Conservation (phyloP, 2,329 filamentous ascomycete genomes). For the Pyrenochaeta sp. region DNA sequence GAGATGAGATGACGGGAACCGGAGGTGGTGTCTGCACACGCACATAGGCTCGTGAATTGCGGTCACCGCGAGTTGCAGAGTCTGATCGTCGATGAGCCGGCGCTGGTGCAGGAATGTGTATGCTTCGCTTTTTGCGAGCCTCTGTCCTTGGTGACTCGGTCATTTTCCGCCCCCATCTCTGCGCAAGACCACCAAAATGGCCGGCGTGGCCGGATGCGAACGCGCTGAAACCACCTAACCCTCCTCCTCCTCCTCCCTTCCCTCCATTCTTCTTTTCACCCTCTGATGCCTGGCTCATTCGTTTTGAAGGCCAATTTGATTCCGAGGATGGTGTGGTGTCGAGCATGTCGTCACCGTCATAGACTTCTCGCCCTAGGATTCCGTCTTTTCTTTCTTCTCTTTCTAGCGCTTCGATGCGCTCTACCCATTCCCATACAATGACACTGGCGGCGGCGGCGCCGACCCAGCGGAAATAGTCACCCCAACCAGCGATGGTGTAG, state of each 20-base stretch:
- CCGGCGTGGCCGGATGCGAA: conserved; percentile 36
- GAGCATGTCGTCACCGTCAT: conserved; percentile 93
- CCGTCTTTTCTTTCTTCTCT: conserved; percentile 94
- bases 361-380: conserved; percentile 87
- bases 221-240: conserved; percentile 27
- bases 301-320: conserved; percentile 56
- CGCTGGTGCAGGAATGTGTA: conserved; percentile 44
- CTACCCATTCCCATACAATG: conserved; percentile 99
- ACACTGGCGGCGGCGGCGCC: conserved; percentile 92
- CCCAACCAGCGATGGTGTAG: conserved; percentile 87
- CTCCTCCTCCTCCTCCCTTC: conserved; percentile 39
- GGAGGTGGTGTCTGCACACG: conserved; percentile 49
- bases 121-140: conserved; percentile 41
- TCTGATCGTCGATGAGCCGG: conserved; percentile 39
- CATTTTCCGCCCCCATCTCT: conserved; percentile 38
- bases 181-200: conserved; percentile 38
- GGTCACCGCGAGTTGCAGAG: conserved; percentile 29
- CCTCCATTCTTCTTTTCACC: conserved; percentile 43
- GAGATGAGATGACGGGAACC: conserved; percentile 59
- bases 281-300: conserved; percentile 43
- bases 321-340: conserved; percentile 70
- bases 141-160: conserved; percentile 37
- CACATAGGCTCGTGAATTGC: conserved; percentile 38
- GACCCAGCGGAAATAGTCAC: conserved; percentile 96
- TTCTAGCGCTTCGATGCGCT: conserved; percentile 90